These are phyloP conservation scores for Podospora appendiculata DNA, from an alignment of 495 filamentous ascomycete genomes.

Conservation along the genomic window DNA sequence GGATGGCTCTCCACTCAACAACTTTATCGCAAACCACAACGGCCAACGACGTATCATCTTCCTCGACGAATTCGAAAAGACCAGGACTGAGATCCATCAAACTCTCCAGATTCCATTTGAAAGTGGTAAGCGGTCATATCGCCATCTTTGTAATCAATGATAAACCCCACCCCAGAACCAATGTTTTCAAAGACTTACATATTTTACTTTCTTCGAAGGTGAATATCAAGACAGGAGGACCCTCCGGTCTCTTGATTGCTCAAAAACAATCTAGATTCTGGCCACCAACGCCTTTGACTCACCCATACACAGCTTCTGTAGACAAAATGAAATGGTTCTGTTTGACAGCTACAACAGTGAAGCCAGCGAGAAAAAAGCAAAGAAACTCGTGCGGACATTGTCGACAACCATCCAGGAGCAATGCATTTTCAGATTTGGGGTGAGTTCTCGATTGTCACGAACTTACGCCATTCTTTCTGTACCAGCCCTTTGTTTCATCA, in stretches of 20 bases:
- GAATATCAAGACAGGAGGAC: not conserved
- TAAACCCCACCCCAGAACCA: too few relatives aligned
- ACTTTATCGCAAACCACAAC: not conserved
- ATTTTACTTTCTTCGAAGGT: not conserved
- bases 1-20: not conserved
- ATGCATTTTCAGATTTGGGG: not conserved
- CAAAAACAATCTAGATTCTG: conserved; percentile 49
- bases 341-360: conserved; percentile 1
- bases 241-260: conserved; percentile 32
- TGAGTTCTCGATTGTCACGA: not conserved
- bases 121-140: not conserved
- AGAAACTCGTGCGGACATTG: not conserved
- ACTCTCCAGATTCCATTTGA: not conserved
- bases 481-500: not conserved
- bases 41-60: not conserved
- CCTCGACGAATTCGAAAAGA: not conserved
- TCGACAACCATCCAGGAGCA: not conserved
- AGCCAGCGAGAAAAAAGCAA: not conserved
- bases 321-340: conserved; percentile 14
- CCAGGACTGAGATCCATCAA: not conserved
- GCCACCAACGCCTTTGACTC: conserved; percentile 42
- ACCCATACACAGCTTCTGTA: conserved; percentile 31
- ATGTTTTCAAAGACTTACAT: not conserved
- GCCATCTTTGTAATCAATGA: not conserved
- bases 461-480: not conserved